phyloP scores from a whole-genome alignment of 2,329 filamentous ascomycete species.

The Fusarium goolgardi region DNA sequence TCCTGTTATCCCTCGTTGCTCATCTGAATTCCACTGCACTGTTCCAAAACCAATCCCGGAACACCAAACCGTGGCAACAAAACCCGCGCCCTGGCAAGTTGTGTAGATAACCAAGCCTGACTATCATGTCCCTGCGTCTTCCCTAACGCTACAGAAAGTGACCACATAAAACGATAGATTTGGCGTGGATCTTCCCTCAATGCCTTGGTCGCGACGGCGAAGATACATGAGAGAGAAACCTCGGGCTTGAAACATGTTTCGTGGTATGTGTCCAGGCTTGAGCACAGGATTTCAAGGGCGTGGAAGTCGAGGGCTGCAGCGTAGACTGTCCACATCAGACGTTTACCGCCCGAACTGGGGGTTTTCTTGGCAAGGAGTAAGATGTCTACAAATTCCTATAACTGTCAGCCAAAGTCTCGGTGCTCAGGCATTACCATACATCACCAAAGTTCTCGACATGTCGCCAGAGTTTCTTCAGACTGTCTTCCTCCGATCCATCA shows the following conservation, averaged over 20 bases:
- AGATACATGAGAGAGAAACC: conserved; percentile 12
- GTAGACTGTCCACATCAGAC: conserved; percentile 43
- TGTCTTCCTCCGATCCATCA: fast-evolving
- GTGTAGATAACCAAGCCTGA: conserved; percentile 27
- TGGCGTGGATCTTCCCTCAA: conserved; percentile 33
- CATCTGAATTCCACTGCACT: not conserved
- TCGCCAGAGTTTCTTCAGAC: conserved; percentile 18
- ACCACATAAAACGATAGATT: conserved; percentile 43
- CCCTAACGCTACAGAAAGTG: conserved; percentile 34
- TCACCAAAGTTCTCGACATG: conserved; percentile 36
- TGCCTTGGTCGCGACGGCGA: conserved; percentile 35
- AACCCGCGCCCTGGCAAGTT: conserved; percentile 26
- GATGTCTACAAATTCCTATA: conserved; percentile 40
- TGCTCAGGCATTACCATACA: not conserved
- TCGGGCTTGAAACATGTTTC: not conserved
- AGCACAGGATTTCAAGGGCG: conserved; percentile 30
- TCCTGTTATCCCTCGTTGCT: not conserved
- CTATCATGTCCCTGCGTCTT: conserved; percentile 9
- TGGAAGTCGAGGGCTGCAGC: conserved; percentile 37
- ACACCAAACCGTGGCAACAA: conserved; percentile 36
- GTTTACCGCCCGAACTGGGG: conserved; percentile 26
- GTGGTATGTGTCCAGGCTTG: not conserved
- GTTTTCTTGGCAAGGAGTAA: conserved; percentile 17
- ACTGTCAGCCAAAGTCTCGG: not conserved
- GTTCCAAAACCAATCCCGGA: conserved; percentile 26